Percentiles rank a stretch among this genome's conserved stretches.
Conservation (phyloP, 768 basidiomycete genomes). For the Cystobasidium onofrii region DNA sequence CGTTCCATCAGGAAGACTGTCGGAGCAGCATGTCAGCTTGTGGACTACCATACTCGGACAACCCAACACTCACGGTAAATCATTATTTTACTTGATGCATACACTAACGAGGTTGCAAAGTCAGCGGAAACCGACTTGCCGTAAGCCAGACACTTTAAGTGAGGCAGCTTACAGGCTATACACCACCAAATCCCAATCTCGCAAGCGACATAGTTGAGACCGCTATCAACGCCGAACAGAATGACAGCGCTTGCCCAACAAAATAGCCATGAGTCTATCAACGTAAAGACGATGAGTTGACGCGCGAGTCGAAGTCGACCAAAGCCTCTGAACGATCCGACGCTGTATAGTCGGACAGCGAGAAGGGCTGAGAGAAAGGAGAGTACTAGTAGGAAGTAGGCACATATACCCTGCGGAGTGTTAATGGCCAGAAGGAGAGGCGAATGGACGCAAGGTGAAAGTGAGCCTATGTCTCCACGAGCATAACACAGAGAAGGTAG, state of each 20-base stretch:
- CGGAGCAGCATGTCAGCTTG: background rate
- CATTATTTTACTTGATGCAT: slow-evolving; percentile 33
- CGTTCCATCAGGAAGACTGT: slow-evolving; percentile 36
- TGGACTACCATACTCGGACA: background rate
- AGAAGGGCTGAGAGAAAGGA: slow-evolving; percentile 24
- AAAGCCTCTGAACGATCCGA: slow-evolving; percentile 16
- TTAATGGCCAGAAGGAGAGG: background rate
- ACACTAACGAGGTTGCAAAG: slow-evolving; percentile 13
- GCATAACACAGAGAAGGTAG: too few species aligned
- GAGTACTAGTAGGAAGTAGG: slow-evolving; percentile 31
- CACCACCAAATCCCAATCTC: slow-evolving; percentile 36
- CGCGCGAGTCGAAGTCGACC: slow-evolving; percentile 25
- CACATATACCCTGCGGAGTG: slow-evolving; percentile 5
- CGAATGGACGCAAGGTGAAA: too few species aligned
- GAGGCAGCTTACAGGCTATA: slow-evolving; percentile 6
- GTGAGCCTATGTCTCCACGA: too few species aligned
- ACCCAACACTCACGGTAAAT: slow-evolving; percentile 32
- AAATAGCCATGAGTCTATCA: slow-evolving; percentile 34
- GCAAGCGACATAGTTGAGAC: slow-evolving; percentile 16
- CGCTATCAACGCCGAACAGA: slow-evolving; percentile 35
- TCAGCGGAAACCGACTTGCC: background rate
- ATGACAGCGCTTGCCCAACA: slow-evolving; percentile 33
- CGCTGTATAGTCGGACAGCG: background rate
- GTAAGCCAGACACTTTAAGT: too few species aligned
- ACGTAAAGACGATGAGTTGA: slow-evolving; percentile 25